Conservation (phyloP, 2,329 filamentous ascomycete genomes). For the Iodosphaeria phyllophila region DNA sequence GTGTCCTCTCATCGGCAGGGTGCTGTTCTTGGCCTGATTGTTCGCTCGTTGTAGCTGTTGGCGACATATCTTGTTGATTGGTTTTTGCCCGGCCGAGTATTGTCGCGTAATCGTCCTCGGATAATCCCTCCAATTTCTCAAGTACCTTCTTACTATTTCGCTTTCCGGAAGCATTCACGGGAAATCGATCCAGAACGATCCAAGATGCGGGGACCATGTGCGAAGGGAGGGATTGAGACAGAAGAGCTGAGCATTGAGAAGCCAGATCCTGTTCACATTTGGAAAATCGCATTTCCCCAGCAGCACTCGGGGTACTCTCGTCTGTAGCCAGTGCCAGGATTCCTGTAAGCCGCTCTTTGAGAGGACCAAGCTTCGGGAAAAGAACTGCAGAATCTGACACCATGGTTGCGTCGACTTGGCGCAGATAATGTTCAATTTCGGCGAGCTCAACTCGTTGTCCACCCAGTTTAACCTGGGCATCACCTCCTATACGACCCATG, state of each 20-base stretch:
- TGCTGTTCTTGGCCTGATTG: no score
- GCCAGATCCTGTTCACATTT: no score
- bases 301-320: no score
- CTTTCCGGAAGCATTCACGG: conserved; percentile 3
- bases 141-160: no score
- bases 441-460: conserved; percentile 22
- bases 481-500: conserved; percentile 16
- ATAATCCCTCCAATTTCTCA: no score
- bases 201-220: conserved; percentile 3
- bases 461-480: conserved; percentile 19
- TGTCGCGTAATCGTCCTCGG: no score
- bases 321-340: conserved; percentile 2
- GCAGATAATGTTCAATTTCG: conserved; percentile 14
- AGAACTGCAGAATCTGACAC: conserved; percentile 2
- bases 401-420: neutral
- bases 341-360: conserved; percentile 1
- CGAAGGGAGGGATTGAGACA: conserved; percentile 2
- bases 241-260: no score
- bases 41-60: no score
- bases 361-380: conserved; percentile 2
- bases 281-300: no score
- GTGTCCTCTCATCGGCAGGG: no score
- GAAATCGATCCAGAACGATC: conserved; percentile 2
- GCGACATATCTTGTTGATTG: no score
- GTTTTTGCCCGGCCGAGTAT: no score